phyloP scores from a whole-genome alignment of 495 filamentous ascomycete species.

The Tuber calosporum region DNA sequence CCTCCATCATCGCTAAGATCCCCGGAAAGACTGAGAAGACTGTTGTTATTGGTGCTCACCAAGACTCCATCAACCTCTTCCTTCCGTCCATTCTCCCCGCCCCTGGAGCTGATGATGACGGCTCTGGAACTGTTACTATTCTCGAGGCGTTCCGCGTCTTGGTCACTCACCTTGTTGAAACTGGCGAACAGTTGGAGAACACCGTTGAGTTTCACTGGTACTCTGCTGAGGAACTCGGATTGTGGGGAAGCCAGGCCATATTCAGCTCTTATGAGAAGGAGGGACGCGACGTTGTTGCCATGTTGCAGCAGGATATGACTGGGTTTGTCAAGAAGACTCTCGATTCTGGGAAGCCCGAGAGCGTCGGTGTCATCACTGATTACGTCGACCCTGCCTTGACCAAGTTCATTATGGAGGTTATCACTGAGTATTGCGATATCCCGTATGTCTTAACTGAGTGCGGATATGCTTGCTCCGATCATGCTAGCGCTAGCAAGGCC shows the following conservation, averaged over 20 bases:
- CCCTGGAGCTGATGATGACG: conserved; percentile 70
- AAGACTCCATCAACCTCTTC: conserved; percentile 85
- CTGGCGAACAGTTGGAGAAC: conserved; percentile 56
- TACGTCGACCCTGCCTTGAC: conserved; percentile 78
- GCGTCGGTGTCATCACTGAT: conserved; percentile 88
- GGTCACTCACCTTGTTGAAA: conserved; percentile 53
- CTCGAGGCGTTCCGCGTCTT: conserved; percentile 63
- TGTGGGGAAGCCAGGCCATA: conserved; percentile 74
- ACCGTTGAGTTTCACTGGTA: conserved; percentile 97
- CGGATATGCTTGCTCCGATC: conserved; percentile 95
- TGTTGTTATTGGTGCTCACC: conserved; percentile 67
- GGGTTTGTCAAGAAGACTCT: conserved; percentile 79
- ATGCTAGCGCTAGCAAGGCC: conserved; percentile 90
- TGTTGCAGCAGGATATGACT: conserved; percentile 99
- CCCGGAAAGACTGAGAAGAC: conserved; percentile 81
- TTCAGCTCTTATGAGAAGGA: conserved; percentile 75
- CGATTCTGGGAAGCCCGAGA: conserved; percentile 73
- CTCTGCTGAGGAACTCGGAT: conserved; percentile 81
- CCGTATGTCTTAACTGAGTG: conserved; percentile 88
- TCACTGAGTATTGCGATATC: conserved; percentile 83
- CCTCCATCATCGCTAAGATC: conserved; percentile 84
- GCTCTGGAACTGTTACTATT: conserved; percentile 70
- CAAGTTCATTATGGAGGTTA: conserved; percentile 82
- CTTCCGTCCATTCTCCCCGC: conserved; percentile 73
- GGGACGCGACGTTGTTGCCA: conserved; percentile 75